A percentile compares a stretch with the other conserved stretches of the same genome.
phyloP scores from a whole-genome alignment of 805 yeast genomes.

The Kurtzmaniella fragi region DNA sequence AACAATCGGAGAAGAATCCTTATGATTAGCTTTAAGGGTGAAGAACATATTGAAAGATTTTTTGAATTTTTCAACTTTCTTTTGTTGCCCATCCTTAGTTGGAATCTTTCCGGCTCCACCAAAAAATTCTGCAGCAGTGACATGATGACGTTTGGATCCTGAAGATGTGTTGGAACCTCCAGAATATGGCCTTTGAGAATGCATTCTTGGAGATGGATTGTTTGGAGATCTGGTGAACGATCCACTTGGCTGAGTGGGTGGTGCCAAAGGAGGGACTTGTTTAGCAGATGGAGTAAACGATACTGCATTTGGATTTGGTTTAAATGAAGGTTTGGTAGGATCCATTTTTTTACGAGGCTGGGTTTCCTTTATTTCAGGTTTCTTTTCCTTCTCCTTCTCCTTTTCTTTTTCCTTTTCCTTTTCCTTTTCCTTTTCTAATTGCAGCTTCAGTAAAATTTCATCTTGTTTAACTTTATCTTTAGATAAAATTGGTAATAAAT shows the following conservation, averaged over 20 bases:
- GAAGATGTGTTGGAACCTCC: conserved; percentile 9
- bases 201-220: conserved; percentile 30
- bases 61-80: conserved; percentile 33
- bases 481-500: conserved; percentile 63
- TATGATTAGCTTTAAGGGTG: conserved; percentile 34
- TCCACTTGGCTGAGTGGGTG: conserved; percentile 21
- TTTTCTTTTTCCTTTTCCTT: background rate
- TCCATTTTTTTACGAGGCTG: conserved; percentile 42
- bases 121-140: conserved; percentile 38
- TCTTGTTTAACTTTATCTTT: conserved; percentile 64
- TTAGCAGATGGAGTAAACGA: conserved; percentile 50
- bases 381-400: conserved; percentile 1
- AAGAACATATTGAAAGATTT: conserved; percentile 49
- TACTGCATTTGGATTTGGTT: conserved; percentile 65
- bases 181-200: conserved; percentile 27
- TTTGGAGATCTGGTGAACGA: conserved; percentile 18
- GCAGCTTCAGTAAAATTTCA: conserved; percentile 45
- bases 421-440: conserved; percentile 8
- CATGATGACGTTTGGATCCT: conserved; percentile 26
- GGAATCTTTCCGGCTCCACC: conserved; percentile 37
- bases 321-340: conserved; percentile 57
- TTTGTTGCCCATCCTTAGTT: conserved; percentile 29
- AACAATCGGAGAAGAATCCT: conserved; percentile 16
- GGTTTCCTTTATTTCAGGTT: conserved; percentile 7
- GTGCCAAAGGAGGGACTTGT: conserved; percentile 19